Evolutionary conservation across 331 rosid genomes (phyloP).

Genomic region (Quercus tomentella): DNA sequence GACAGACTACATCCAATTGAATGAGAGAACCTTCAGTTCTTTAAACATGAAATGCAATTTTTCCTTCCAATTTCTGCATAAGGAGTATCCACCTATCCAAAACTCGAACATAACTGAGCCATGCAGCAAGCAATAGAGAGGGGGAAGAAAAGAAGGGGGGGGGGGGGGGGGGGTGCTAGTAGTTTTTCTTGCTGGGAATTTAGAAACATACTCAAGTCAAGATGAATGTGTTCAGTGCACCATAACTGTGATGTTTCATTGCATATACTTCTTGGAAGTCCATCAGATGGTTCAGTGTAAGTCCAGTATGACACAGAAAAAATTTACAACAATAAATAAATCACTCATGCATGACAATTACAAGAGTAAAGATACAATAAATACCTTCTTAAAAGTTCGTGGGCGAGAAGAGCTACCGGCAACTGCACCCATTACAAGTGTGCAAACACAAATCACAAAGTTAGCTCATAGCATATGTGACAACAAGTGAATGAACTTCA

Average conservation of each 20-base stretch:
- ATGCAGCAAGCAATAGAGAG: no score
- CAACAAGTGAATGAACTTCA: background rate
- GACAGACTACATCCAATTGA: no score
- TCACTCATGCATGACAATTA: background rate
- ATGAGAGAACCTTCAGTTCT: no score
- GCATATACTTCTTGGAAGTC: background rate
- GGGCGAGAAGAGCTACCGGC: constrained; percentile 58
- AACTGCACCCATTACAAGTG: constrained; percentile 37
- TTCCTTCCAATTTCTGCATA: background rate
- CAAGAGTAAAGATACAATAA: background rate
- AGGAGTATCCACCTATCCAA: no score
- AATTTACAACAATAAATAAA: no score
- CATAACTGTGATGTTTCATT: background rate
- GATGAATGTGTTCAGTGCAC: background rate
- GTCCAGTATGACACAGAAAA: no score
- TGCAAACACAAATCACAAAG: background rate
- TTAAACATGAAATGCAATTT: background rate
- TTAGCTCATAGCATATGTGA: background rate
- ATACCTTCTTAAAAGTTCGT: constrained; percentile 50
- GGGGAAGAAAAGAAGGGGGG: no score
- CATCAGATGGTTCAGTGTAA: background rate
- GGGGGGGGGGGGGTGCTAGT: background rate
- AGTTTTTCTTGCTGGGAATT: background rate
- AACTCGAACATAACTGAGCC: no score
- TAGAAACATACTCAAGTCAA: background rate